Evolutionary conservation across 148 eudicot genomes (phyloP), one percentile per base, ranked within the genome.

Genomic region (Simmondsia chinensis): DNA sequence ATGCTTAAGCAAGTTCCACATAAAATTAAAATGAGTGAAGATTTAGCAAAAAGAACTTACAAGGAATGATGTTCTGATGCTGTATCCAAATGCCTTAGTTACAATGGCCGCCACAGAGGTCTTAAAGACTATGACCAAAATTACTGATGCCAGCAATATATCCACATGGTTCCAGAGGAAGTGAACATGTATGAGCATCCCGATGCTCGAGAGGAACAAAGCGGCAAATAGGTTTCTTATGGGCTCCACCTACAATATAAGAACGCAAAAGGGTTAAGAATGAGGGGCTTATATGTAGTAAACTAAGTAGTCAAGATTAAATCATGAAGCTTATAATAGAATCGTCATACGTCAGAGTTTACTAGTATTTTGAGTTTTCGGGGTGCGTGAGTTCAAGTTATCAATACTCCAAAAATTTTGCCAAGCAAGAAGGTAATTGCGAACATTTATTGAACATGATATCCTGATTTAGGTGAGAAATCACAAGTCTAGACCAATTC

Each of bases 161-260:
- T 93, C 99, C 66, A 86, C 96, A 56, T 93, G 96, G 51, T 61
- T 60, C 99, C 99, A 93, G 20, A 93, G 78, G 72, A 93, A 93
- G 2, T 93, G 99, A 7, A 93, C 83, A 49, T 83, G 81, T 52
- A 93, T 86, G 41, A 93, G 94, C 99, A 93, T 82, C 34, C 99
- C 99, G 38, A 93, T 93, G 61, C 99, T 86, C 28, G 99, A 82
- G 43, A 93, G 89, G 68, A 93, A 93, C 39, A 93, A 94, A 64
- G 99, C 99, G 34, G 99, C 96, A 69, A 93, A 93, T 43, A 93
- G 61, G 58, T 93, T 93, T 30, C 96, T 96, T 37, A 93, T 86
- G 26, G 99, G 99, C 60, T 93, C 99, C 73, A 86, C 99, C 99
- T 93, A 59, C 69, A 73, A 59, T 19, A 36, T 20, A 15, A 36